Percentiles rank a stretch among this genome's conserved stretches.
Evolutionary conservation across 768 basidiomycete species (phyloP).

Genomic region (Suillus decipiens): DNA sequence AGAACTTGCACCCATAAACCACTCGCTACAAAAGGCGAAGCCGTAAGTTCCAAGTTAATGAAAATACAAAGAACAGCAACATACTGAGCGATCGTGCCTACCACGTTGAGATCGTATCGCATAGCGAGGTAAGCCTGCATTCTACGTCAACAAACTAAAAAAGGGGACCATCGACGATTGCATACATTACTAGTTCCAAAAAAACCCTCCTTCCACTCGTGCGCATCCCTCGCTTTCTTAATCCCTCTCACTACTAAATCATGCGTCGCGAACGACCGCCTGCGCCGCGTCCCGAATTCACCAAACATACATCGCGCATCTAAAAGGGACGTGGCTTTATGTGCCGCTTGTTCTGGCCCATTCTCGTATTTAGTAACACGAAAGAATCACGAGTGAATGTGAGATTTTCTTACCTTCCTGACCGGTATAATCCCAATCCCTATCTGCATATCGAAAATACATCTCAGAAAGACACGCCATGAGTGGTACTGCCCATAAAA

Average conservation of each 20-base stretch:
- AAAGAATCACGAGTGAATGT: background rate
- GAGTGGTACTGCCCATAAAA: constrained; percentile 94
- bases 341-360: constrained; percentile 63
- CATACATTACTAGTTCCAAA: constrained; percentile 87
- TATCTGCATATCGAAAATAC: constrained; percentile 75
- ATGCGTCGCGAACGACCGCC: constrained; percentile 74
- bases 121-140: constrained; percentile 80
- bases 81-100: constrained; percentile 89
- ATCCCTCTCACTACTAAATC: constrained; percentile 75
- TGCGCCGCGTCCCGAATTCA: constrained; percentile 86
- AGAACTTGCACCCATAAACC: constrained; percentile 81
- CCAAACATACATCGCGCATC: constrained; percentile 68
- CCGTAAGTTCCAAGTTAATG: background rate
- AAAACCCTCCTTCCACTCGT: constrained; percentile 30
- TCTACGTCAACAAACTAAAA: constrained; percentile 7
- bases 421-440: constrained; percentile 84
- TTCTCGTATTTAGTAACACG: background rate
- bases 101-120: constrained; percentile 61
- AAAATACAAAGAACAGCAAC: constrained; percentile 29
- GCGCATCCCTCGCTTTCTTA: constrained; percentile 51
- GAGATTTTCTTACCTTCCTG: constrained; percentile 59
- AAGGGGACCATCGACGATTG: constrained; percentile 17
- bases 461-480: constrained; percentile 92
- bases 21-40: constrained; percentile 56
- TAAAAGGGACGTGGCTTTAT: constrained; percentile 68